phyloP scores from a whole-genome alignment of 106 monocot genomes.

The Iris macrosiphon region DNA sequence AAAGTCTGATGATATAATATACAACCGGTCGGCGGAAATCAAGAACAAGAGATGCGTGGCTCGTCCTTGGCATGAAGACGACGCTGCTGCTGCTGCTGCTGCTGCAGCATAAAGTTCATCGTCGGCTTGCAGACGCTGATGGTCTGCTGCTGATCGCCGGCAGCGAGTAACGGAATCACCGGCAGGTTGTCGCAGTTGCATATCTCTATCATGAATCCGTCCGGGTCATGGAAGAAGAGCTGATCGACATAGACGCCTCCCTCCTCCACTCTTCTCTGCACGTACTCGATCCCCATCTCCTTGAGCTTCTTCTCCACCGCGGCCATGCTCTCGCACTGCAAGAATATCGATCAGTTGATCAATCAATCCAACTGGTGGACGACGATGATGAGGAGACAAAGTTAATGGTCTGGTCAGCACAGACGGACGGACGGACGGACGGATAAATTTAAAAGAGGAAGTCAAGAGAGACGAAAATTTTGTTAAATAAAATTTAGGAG shows the following conservation, averaged over 20 bases:
- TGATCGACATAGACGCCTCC: slow-evolving; percentile 72
- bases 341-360: too few species aligned
- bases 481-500: too few species aligned
- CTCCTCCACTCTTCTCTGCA: slow-evolving; percentile 52
- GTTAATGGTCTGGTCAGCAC: too few species aligned
- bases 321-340: slow-evolving; percentile 61
- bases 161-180: slow-evolving; percentile 44
- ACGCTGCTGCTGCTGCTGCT: slow-evolving; percentile 21
- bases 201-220: slow-evolving; percentile 94
- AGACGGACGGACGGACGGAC: too few species aligned
- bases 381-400: too few species aligned
- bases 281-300: slow-evolving; percentile 45
- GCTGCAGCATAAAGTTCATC: background rate
- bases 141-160: slow-evolving; percentile 5
- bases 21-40: too few species aligned
- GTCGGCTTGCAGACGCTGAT: slow-evolving; percentile 39
- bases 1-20: too few species aligned
- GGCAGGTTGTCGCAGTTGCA: slow-evolving; percentile 95
- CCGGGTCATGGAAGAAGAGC: slow-evolving; percentile 96
- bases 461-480: too few species aligned
- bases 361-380: too few species aligned
- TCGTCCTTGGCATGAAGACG: background rate
- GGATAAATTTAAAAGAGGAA: too few species aligned
- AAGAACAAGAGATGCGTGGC: slow-evolving; percentile 11
- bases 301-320: slow-evolving; percentile 39